Percentiles rank a stretch among this genome's conserved stretches.
Evolutionary conservation across 2,329 filamentous ascomycete species (phyloP).

Genomic region (Hysterium pulicare): DNA sequence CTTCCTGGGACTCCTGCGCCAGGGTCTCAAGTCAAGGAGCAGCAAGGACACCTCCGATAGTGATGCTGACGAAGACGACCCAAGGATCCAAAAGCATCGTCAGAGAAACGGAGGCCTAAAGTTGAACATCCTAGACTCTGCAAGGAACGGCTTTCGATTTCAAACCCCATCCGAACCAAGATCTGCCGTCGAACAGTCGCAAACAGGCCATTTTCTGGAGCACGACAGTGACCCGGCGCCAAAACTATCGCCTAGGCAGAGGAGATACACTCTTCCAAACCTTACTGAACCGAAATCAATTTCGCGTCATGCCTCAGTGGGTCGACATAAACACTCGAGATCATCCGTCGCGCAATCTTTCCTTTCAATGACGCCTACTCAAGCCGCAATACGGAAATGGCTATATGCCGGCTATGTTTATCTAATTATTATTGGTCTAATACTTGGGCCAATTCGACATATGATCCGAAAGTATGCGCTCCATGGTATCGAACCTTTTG

Average conservation of each 20-base stretch:
- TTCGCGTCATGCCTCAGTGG: conserved; percentile 17
- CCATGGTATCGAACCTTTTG: conserved; percentile 72
- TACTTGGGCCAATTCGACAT: conserved; percentile 67
- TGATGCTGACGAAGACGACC: conserved; percentile 47
- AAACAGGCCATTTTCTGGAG: conserved; percentile 13
- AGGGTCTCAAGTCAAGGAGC: conserved; percentile 28
- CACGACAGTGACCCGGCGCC: conserved; percentile 4
- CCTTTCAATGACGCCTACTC: conserved; percentile 72
- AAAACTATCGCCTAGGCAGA: conserved; percentile 12
- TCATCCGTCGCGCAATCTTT: conserved; percentile 57
- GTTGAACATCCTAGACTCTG: conserved; percentile 21
- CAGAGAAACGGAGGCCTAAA: conserved; percentile 27
- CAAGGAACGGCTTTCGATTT: conserved; percentile 13
- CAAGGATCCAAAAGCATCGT: conserved; percentile 14
- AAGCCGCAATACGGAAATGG: conserved; percentile 77
- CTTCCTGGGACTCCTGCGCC: conserved; percentile 41
- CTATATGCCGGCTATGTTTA: conserved; percentile 80
- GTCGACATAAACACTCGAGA: conserved; percentile 25
- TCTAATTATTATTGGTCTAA: conserved; percentile 58
- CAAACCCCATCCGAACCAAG: conserved; percentile 12
- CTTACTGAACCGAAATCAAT: conserved; percentile 20
- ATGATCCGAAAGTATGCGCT: conserved; percentile 69
- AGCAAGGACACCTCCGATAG: conserved; percentile 31
- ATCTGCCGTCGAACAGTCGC: conserved; percentile 29
- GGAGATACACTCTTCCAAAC: conserved; percentile 35